Percentiles rank a stretch among this genome's conserved stretches.
Evolutionary conservation across 257 asterid species (phyloP).

Genomic region (Mentha longifolia): DNA sequence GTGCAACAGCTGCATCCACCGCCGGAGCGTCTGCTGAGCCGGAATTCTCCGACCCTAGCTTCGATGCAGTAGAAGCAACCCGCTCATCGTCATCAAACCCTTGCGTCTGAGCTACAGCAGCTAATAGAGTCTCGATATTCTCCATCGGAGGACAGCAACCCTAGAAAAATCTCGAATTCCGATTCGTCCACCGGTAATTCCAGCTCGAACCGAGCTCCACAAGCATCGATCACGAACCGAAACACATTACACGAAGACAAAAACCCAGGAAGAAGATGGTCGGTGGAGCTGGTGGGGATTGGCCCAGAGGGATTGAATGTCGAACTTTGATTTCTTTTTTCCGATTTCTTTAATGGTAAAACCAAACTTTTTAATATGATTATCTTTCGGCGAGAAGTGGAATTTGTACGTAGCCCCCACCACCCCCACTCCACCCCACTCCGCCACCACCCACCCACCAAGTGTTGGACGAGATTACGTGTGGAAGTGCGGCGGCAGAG

Average conservation of each 20-base stretch:
- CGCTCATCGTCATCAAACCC: constrained; percentile 51
- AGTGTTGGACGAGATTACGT: constrained; percentile 30
- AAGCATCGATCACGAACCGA: constrained; percentile 28
- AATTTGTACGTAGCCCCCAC: constrained; percentile 30
- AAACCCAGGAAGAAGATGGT: constrained; percentile 22
- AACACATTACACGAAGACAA: background rate
- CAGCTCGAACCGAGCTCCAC: constrained; percentile 6
- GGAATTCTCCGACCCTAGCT: constrained; percentile 27
- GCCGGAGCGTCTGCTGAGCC: constrained; percentile 34
- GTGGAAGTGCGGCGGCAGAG: constrained; percentile 15
- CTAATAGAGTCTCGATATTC: constrained; percentile 50
- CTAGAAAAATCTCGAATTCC: background rate
- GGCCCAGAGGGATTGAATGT: constrained; percentile 17
- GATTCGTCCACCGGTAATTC: background rate
- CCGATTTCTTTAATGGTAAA: constrained; percentile 35
- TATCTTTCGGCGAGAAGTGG: constrained; percentile 47
- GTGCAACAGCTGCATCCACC: constrained; percentile 24
- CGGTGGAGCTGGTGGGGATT: constrained; percentile 24
- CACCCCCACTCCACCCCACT: background rate
- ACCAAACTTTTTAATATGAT: constrained; percentile 27
- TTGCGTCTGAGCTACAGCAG: constrained; percentile 61
- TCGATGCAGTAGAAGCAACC: constrained; percentile 22
- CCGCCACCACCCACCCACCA: constrained; percentile 24
- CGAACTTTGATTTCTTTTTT: constrained; percentile 7
- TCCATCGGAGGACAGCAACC: constrained; percentile 34